phyloP scores from a whole-genome alignment of 225 moss, liverwort and hornwort genomes.

The Bryum argenteum region DNA sequence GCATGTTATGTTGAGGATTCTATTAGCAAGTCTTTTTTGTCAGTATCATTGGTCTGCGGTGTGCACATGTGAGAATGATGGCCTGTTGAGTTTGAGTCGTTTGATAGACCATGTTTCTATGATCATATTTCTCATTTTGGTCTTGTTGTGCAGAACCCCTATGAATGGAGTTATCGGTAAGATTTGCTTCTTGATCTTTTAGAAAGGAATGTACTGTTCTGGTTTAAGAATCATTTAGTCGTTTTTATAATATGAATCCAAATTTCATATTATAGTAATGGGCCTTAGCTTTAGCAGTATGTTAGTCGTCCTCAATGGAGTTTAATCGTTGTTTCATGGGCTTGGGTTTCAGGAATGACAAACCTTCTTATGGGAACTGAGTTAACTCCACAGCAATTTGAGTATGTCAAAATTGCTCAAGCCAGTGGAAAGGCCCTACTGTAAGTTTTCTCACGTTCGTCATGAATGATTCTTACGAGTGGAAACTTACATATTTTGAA shows the following conservation, averaged over 20 bases:
- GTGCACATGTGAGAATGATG: conserved; percentile 6
- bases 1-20: conserved; percentile 1
- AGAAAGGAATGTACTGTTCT: neutral
- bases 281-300: neutral
- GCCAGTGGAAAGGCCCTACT: conserved; percentile 74
- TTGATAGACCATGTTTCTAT: neutral
- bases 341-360: conserved; percentile 65
- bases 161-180: conserved; percentile 86
- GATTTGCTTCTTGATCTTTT: conserved; percentile 20
- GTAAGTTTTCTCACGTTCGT: conserved; percentile 35
- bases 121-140: conserved; percentile 19
- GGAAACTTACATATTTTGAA: neutral
- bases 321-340: conserved; percentile 12
- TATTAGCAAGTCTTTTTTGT: conserved; percentile 4
- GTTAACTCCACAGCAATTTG: conserved; percentile 55
- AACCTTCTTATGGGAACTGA: conserved; percentile 80
- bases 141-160: conserved; percentile 66
- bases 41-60: conserved; percentile 2
- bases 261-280: neutral
- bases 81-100: neutral
- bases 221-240: neutral
- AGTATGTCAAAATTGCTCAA: conserved; percentile 78
- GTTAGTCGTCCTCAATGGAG: neutral
- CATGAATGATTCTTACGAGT: neutral
- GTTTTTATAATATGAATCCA: neutral